These are phyloP conservation scores for Carex sylvatica DNA, from an alignment of 202 grass and related monocot genomes.

Conservation along the genomic window DNA sequence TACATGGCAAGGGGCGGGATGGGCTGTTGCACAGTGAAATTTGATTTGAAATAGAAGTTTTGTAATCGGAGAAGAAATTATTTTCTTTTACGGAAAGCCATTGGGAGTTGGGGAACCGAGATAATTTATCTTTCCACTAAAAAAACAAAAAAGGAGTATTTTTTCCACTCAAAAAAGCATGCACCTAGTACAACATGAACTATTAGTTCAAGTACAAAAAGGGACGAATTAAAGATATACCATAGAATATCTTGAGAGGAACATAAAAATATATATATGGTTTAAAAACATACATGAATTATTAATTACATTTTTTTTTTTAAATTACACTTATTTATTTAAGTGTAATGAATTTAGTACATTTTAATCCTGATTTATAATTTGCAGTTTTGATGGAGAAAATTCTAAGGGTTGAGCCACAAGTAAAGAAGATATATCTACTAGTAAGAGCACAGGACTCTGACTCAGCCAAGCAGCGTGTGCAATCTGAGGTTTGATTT, in stretches of 20 bases:
- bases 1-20: no score
- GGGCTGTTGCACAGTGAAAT: no score
- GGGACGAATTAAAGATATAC: background rate
- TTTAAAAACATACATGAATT: no score
- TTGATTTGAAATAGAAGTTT: no score
- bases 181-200: background rate
- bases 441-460: constrained; percentile 45
- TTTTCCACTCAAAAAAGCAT: background rate
- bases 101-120: no score
- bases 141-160: background rate
- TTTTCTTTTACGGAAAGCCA: no score
- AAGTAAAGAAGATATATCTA: constrained; percentile 67
- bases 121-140: background rate
- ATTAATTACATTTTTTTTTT: no score
- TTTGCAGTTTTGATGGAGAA: constrained; percentile 70
- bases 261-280: no score
- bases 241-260: no score
- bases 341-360: background rate
- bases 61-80: no score
- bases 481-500: constrained; percentile 54
- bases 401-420: constrained; percentile 69
- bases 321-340: background rate
- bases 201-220: background rate
- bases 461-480: constrained; percentile 38
- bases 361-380: background rate